Evolutionary conservation across 441 rosid species (phyloP), one percentile per base, ranked within the genome.

Genomic region (Omphalea diandra): DNA sequence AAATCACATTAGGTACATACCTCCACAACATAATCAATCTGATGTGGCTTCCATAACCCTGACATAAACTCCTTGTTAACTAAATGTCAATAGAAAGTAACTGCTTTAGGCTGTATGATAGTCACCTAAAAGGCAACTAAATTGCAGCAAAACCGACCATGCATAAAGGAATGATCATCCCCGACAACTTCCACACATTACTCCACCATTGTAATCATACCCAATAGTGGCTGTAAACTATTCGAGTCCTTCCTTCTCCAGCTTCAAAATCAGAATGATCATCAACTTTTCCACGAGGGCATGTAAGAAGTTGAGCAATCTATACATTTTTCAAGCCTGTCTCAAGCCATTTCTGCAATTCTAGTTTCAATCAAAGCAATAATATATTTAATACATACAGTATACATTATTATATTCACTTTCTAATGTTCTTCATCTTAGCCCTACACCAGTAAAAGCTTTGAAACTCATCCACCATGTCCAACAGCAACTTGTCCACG

Each of bases 171-270:
- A 92, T 90, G 92, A 73, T 92, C 98, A 78, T 92, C 92, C 33
- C 99, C 99, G 80, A 92, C 99, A 94, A 97, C 84, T 92, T 94
- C 89, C 90, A 76, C 63, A 92, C 99, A 61, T 94, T 94, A 74
- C 98, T 12, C 99, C 99, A 61, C 99, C 98, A 79, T 56, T 84
- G 71, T 90, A 94, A 73, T 92, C 98, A 73, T 94, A 94, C 40
- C 98, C 99, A 81, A 92, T 96, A 52, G 92, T 94, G 40, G 94
- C 92, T 46, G 98, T 94, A 81, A 94, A 94, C n/a, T 94, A 97
- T 66, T 89, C 99, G 71, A 82, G 77, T 22, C 94, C 97, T 70
- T 88, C 90, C 82, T 89, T 92, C 78, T 94, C 99, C n/a, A n/a
- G n/a, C n/a, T n/a, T n/a, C n/a, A n/a, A n/a, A n/a, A n/a, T n/a